These are phyloP conservation scores for Ampelocalamus luodianensis DNA, from an alignment of 176 grass and related monocot species.

Conservation along the genomic window DNA sequence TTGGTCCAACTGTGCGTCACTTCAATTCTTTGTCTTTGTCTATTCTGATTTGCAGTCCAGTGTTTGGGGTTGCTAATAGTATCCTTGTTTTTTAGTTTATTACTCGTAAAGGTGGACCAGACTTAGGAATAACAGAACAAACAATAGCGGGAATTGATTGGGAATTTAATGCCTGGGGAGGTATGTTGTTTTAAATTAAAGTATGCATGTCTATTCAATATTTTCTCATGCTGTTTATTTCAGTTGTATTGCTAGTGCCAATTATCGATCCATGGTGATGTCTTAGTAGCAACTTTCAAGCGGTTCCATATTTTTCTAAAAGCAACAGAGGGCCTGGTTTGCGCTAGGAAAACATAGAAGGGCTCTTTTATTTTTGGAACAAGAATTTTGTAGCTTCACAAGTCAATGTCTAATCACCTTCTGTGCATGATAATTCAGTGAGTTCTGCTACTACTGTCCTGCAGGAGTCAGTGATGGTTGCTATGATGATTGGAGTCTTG, in stretches of 20 bases:
- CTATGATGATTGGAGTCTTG: slow-evolving; percentile 86
- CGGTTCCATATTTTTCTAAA: not conserved
- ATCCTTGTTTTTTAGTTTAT: slow-evolving; percentile 64
- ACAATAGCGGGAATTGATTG: slow-evolving; percentile 89
- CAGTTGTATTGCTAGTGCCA: not conserved
- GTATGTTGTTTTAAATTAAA: slow-evolving; percentile 51
- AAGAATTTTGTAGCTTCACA: not conserved
- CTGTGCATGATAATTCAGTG: not conserved
- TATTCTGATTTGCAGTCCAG: not conserved
- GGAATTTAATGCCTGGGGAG: slow-evolving; percentile 97
- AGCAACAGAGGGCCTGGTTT: not conserved
- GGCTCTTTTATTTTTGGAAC: not conserved
- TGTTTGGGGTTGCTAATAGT: slow-evolving; percentile 42
- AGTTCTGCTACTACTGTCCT: slow-evolving; percentile 7
- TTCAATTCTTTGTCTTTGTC: slow-evolving; percentile 8
- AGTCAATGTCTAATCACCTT: not conserved
- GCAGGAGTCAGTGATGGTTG: slow-evolving; percentile 67
- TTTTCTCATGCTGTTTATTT: not conserved
- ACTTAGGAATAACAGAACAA: slow-evolving; percentile 31
- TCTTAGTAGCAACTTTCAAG: not conserved
- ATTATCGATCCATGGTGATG: not conserved
- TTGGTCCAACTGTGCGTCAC: slow-evolving; percentile 73
- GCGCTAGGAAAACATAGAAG: not conserved
- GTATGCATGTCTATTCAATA: slow-evolving; percentile 2
- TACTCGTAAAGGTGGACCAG: slow-evolving; percentile 37